These are phyloP conservation scores for Pilasporangium apinafurcum DNA, from an alignment of 352 stramenopile species.

Conservation along the genomic window DNA sequence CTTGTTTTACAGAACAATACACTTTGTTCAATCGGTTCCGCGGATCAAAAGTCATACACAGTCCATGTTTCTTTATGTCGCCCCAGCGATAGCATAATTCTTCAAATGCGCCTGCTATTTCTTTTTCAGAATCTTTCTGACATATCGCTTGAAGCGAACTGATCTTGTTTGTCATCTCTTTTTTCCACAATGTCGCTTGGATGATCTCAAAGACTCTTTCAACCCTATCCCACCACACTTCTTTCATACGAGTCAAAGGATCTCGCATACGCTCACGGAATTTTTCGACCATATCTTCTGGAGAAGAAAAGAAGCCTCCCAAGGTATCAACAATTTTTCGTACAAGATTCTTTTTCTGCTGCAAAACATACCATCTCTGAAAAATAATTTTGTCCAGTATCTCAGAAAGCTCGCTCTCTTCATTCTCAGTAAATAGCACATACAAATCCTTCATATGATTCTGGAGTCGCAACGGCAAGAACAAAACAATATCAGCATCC, in stretches of 20 bases:
- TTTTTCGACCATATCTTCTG: neutral
- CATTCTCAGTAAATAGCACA: neutral
- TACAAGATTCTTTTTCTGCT: neutral
- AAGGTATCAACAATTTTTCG: neutral
- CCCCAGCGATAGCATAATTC: neutral
- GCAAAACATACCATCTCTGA: neutral
- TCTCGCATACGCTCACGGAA: constrained; percentile 7
- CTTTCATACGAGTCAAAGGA: constrained; percentile 8
- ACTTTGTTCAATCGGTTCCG: neutral
- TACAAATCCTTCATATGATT: constrained; percentile 3
- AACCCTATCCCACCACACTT: constrained; percentile 22
- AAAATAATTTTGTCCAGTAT: constrained; percentile 2
- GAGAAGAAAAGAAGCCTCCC: neutral
- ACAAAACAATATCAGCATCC: neutral
- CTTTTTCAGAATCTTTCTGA: neutral
- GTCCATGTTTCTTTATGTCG: neutral
- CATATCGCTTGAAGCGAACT: neutral
- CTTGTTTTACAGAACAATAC: constrained; percentile 3
- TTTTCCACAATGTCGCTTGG: constrained; percentile 1
- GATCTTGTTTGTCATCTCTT: neutral
- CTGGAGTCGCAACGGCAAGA: neutral
- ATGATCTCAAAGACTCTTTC: constrained; percentile 12
- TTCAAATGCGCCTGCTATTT: neutral
- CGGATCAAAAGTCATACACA: neutral
- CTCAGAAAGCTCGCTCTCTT: constrained; percentile 1